Evolutionary conservation across 1,284 basidiomycete genomes (phyloP), one percentile per base, ranked within the genome.

Genomic region (Fomitopsis pinicola): DNA sequence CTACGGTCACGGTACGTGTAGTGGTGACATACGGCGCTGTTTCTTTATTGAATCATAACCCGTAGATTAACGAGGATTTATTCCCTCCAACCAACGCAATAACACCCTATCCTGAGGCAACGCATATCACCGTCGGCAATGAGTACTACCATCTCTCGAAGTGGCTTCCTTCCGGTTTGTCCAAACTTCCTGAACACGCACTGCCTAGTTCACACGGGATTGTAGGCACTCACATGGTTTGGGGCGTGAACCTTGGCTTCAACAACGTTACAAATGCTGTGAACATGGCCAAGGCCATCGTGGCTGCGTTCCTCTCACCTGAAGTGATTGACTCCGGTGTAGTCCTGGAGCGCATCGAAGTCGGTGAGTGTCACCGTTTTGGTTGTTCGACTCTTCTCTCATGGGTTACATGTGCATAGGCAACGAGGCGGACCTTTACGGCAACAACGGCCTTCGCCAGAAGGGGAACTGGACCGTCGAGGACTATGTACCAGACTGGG

Each of bases 341-440:
- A 53, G 75, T 62, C 15, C 60, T 65, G 14, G 62, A 58, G 19
- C 55, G 64, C 8, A 58, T 68, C 30, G 67, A 68, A 59, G 58
- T 68, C 26, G 67, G 62, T 63, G 1, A 36, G 61, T 62, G 14
- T 7, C 19, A 28, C 5, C 14, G 28, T 36, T 17, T 42, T n/a
- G 6, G 0, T 54, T 45, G 17, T 3, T 38, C 1, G 1, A 53
- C 5, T n/a, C 38, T 26, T 26, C 30, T 15, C 48, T 28, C 28
- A 33, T 9, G 38, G 15, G 46, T 30, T 1, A 30, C 26, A n/a
- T 35, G 28, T 14, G 19, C 58, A 28, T 46, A 71, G 76, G 77
- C 5, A 89, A 89, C 61, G 86, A 89, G 71, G 76, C 86, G 0
- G 85, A 89, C 70, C 69, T 87, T 7, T 89, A 87, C 72, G 63